Base-by-base conservation (phyloP, 164 flowering plant species). In the Liriodendron chinense region DNA sequence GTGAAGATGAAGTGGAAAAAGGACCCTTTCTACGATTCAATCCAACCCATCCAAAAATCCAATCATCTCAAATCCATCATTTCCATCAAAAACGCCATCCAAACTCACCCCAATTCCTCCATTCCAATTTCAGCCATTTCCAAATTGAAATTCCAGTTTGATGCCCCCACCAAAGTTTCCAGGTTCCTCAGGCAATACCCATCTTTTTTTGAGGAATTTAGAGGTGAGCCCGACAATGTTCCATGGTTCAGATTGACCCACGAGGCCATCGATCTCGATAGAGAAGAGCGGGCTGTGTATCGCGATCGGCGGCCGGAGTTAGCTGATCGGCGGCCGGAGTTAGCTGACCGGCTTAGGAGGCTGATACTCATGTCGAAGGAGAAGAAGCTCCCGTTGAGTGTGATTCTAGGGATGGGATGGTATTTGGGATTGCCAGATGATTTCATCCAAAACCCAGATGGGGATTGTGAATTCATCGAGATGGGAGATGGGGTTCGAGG, bases 1-100 rank as follows among this genome's bases (percentile, higher is more conserved):
- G 97, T 91, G 69, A 92, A 89, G 80, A 91, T 90, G 98, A 95
- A 92, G 80, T 89, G 96, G 96, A 95, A 93, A 77, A 90, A 85
- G 74, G 98, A 93, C 67, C 65, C 80, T 0, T 87, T 67, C 78
- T 89, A 77, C 68, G 96, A 95, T 69, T 85, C 88, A 6, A 86
- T 95, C 68, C 94, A 91, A 43, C 81, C 83, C 48, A 85, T 93
- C 67, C 77, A 87, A 82, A 78, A 68, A 56, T 85, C 93, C 71
- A 69, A 78, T 3, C 81, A 83, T 20, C 91, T 95, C 68, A 91
- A 86, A 73, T 84, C 92, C 63, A 50, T 95, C 3, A 72, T 91
- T 65, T 26, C 88, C 24, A 78, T 95, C 14, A 92, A 92, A 70
- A 89, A 91, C 63, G 81, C 83, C 77, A 87, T 95, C 5, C 56